Conservation (phyloP, 2,329 filamentous ascomycete species). For the Cytospora piceicola region DNA sequence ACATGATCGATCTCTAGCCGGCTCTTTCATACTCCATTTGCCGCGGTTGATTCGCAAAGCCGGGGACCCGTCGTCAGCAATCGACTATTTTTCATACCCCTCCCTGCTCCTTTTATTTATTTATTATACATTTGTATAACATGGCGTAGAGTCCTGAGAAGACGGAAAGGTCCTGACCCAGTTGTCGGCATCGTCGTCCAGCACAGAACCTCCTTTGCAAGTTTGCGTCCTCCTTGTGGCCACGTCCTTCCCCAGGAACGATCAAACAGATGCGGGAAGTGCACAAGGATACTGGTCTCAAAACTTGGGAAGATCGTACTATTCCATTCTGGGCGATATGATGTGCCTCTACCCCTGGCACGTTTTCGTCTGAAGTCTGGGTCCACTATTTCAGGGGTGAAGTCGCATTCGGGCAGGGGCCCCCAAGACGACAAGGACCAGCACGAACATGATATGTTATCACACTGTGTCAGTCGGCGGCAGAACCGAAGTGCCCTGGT, state of each 20-base stretch:
- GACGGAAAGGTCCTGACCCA: background rate
- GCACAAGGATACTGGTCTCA: conserved; percentile 18
- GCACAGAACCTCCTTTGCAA: background rate
- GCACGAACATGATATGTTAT: conserved; percentile 17
- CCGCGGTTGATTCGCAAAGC: background rate
- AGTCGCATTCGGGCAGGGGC: conserved; percentile 19
- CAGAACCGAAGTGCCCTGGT: conserved; percentile 14
- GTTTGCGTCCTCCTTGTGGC: conserved; percentile 5
- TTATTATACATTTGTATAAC: background rate
- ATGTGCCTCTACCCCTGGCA: conserved; percentile 24
- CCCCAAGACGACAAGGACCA: conserved; percentile 7
- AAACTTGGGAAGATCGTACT: conserved; percentile 28
- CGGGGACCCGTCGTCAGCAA: background rate
- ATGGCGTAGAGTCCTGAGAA: too few species aligned
- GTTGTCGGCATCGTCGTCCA: background rate
- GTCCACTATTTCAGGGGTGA: conserved; percentile 24
- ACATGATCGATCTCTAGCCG: conserved; percentile 14
- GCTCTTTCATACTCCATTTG: background rate
- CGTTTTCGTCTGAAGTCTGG: conserved; percentile 29
- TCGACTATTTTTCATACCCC: background rate
- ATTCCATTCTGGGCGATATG: conserved; percentile 1
- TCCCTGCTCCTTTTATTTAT: background rate
- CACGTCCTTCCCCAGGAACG: conserved; percentile 15
- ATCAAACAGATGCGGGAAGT: conserved; percentile 27
- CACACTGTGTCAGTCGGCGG: conserved; percentile 23